Evolutionary conservation across 2,329 filamentous ascomycete species (phyloP).

Genomic region (Calonectria montana): DNA sequence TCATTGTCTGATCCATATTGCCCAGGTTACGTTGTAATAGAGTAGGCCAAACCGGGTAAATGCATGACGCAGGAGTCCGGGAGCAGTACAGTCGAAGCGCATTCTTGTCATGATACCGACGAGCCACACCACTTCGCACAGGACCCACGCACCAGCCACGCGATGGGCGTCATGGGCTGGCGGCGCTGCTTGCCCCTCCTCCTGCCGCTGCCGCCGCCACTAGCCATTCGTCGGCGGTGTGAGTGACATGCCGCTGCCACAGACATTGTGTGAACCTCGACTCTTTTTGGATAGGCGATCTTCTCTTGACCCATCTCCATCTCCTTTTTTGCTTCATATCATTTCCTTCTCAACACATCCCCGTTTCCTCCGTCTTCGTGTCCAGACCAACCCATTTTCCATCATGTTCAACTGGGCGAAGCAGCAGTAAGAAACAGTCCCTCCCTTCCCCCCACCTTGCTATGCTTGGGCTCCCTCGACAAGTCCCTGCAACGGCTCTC

Average conservation of each 20-base stretch:
- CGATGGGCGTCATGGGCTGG: conserved; percentile 18
- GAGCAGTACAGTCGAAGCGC: neutral
- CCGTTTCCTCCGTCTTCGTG: neutral
- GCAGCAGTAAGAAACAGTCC: conserved; percentile 74
- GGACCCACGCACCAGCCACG: conserved; percentile 21
- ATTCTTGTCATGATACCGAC: neutral
- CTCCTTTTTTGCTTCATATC: conserved; percentile 8
- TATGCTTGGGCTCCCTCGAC: neutral
- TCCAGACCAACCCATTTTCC: conserved; percentile 26
- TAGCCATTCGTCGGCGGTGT: conserved; percentile 1
- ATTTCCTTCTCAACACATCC: neutral
- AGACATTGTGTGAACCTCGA: conserved; percentile 12
- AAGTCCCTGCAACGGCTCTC: neutral
- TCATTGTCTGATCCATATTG: neutral
- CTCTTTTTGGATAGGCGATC: conserved; percentile 13
- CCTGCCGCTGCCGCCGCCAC: conserved; percentile 11
- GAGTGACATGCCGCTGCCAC: conserved; percentile 22
- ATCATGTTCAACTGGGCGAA: conserved; percentile 96
- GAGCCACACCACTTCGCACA: conserved; percentile 3
- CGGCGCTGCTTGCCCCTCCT: conserved; percentile 15
- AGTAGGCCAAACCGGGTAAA: neutral
- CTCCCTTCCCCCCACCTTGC: conserved; percentile 10
- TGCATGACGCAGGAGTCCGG: neutral
- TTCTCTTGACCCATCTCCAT: conserved; percentile 7
- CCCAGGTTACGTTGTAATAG: neutral